Base-by-base conservation (phyloP, 179 eudicot genomes). In the Corrigiola litoralis region DNA sequence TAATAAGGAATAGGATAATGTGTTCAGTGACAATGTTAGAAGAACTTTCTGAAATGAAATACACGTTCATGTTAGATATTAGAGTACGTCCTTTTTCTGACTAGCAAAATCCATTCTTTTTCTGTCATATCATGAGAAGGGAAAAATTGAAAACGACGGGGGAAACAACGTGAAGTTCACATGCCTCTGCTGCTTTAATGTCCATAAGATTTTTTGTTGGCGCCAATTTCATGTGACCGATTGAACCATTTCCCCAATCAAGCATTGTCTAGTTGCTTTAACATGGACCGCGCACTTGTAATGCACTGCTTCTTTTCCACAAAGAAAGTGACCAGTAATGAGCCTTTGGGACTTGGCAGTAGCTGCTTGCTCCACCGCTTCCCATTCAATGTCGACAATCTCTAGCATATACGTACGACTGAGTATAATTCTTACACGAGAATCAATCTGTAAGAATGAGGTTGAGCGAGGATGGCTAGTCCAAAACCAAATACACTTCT, bases 151-250 rank as follows among this genome's bases (percentile, higher is more conserved):
- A 40, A 58, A 25, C 5, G 31, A 42, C 23, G 40, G 12, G 18
- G 48, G 28, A 24, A n/a, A 17, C 25, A 74, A 74, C 52, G 66
- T 68, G 78, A 74, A 56, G 61, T 68, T 68, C 73, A 74, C 78
- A 73, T 74, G 78, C 17, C 31, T 18, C 27, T 34, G 60, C 13
- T 38, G 41, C 46, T 40, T 46, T 38, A 53, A 17, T 32, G 61
- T 7, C 28, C 52, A 68, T 37, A 6, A 49, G 38, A 55, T 27
- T 31, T 27, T 27, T 17, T 40, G 54, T 62, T 23, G 70, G 73
- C 28, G 68, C 55, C 56, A 33, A 63, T 11, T 62, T 49, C 78
- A 74, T 63, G 73, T 74, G 77, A 61, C 17, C 37, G 24, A 21
- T n/a, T 27, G 38, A 25, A 37, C 40, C 50, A 47, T 24, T 25